phyloP scores from a whole-genome alignment of 164 flowering plant genomes.

The Houttuynia cordata region DNA sequence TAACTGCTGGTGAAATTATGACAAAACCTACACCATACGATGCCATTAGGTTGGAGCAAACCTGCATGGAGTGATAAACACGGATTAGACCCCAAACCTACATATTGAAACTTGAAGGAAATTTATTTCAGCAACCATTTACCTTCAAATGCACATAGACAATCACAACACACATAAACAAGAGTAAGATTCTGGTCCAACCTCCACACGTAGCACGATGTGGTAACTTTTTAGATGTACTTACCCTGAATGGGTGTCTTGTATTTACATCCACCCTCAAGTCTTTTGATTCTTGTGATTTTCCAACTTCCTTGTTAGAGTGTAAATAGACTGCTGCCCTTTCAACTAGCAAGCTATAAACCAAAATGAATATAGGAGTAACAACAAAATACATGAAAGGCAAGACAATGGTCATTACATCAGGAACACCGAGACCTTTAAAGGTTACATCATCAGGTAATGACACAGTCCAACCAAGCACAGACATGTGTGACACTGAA shows the following conservation, averaged over 20 bases:
- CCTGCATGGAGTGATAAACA: conserved; percentile 5
- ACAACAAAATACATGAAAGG: conserved; percentile 14
- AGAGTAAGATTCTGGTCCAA: conserved; percentile 9
- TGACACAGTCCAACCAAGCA: conserved; percentile 10
- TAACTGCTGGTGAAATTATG: conserved; percentile 4
- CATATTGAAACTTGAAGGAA: too few relatives aligned
- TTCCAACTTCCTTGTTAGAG: conserved; percentile 5
- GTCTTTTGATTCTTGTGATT: conserved; percentile 1
- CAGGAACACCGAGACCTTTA: conserved; percentile 6
- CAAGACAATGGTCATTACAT: conserved; percentile 8
- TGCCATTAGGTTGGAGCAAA: conserved; percentile 6
- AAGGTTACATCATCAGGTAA: not conserved
- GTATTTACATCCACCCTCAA: conserved; percentile 1
- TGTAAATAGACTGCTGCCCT: conserved; percentile 10
- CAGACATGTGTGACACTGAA: conserved; percentile 4
- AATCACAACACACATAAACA: conserved; percentile 4
- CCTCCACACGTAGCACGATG: conserved; percentile 8
- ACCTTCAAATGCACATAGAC: conserved; percentile 12
- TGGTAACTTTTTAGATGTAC: not conserved
- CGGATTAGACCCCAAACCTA: not conserved
- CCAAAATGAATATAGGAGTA: conserved; percentile 6
- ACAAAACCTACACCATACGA: conserved; percentile 5
- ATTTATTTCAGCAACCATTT: not conserved
- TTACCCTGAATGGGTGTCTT: not conserved
- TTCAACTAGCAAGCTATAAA: conserved; percentile 10